phyloP scores from a whole-genome alignment of 208 protist species.

The Angomonas ambiguus region DNA sequence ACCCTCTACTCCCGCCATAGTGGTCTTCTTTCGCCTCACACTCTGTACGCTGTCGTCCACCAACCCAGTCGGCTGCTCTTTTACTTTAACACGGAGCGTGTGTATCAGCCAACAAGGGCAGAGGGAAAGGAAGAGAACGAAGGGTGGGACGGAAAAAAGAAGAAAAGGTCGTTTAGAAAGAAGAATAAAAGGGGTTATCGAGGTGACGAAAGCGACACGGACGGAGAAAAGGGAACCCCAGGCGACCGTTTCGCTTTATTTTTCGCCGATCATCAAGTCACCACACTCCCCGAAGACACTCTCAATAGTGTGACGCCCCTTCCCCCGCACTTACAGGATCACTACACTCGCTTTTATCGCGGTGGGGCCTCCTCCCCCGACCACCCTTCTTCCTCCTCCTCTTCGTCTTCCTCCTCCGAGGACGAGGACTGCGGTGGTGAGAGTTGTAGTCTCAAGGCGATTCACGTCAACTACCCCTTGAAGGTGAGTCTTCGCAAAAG shows the following conservation, averaged over 20 bases:
- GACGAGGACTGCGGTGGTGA: no score
- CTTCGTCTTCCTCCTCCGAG: neutral
- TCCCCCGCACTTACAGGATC: neutral
- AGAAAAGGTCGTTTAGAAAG: no score
- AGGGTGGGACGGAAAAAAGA: neutral
- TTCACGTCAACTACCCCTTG: neutral
- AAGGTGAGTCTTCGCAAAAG: neutral
- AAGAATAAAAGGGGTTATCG: no score
- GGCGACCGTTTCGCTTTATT: neutral
- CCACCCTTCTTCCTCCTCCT: no score
- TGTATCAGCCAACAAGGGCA: neutral
- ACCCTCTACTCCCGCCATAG: neutral
- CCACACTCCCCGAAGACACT: neutral
- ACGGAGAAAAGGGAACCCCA: neutral
- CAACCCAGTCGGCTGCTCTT: neutral
- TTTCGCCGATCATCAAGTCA: neutral
- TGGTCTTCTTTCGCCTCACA: neutral
- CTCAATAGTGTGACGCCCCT: neutral
- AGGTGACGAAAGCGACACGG: neutral
- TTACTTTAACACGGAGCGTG: neutral
- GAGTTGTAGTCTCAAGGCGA: no score
- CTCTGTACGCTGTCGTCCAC: neutral
- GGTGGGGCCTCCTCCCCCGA: neutral
- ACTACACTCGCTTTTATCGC: neutral
- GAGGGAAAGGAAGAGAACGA: neutral